Evolutionary conservation across 208 protist genomes (phyloP).

Genomic region (Wallacemonas collosoma): DNA sequence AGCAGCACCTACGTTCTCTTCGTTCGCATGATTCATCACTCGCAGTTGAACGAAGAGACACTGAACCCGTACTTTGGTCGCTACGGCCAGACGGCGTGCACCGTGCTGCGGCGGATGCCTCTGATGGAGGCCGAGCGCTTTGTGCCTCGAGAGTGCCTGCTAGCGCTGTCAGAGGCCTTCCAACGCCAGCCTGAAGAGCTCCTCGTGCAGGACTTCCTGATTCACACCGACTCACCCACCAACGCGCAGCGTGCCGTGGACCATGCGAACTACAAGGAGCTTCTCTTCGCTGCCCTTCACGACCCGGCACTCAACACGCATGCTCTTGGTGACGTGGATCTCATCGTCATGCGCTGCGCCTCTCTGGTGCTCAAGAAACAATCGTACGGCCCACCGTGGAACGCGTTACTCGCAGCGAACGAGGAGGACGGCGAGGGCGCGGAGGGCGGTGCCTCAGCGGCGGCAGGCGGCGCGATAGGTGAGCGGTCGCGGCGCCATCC

Average conservation of each 20-base stretch:
- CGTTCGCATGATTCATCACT: conserved; percentile 78
- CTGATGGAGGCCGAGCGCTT: conserved; percentile 24
- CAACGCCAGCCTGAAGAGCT: conserved; percentile 24
- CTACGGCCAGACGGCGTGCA: conserved; percentile 81
- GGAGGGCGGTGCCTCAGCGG: too few relatives aligned
- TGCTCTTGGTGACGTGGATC: conserved; percentile 33
- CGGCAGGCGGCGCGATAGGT: background rate
- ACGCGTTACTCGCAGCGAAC: conserved; percentile 4
- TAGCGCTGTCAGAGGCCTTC: conserved; percentile 16
- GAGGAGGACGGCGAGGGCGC: background rate
- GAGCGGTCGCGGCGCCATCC: too few relatives aligned
- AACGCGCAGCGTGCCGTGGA: conserved; percentile 74
- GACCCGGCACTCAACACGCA: conserved; percentile 54
- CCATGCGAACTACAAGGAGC: conserved; percentile 79
- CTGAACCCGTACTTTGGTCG: conserved; percentile 90
- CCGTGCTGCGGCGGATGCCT: conserved; percentile 39
- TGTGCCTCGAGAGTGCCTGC: background rate
- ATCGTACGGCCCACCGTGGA: conserved; percentile 6
- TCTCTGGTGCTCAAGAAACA: conserved; percentile 11
- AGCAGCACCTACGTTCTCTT: conserved; percentile 44
- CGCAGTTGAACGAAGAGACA: conserved; percentile 76
- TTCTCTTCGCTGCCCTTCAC: conserved; percentile 79
- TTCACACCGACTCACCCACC: conserved; percentile 68
- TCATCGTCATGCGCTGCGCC: conserved; percentile 23
- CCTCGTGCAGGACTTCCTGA: conserved; percentile 84